Evolutionary conservation across 441 rosid genomes (phyloP).

Genomic region (Theobroma grandiflorum): DNA sequence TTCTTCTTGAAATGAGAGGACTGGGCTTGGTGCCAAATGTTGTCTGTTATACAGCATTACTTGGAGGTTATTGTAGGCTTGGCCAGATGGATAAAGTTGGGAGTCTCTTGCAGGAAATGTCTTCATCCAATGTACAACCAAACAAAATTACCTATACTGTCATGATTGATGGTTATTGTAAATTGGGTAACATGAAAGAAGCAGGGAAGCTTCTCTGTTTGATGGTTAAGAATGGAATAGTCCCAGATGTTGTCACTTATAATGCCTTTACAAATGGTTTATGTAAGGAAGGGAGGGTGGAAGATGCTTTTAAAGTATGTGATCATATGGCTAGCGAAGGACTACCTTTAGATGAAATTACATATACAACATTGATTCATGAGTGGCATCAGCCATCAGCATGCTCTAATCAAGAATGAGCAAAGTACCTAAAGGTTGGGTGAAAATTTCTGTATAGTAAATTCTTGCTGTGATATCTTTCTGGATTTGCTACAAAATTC

Average conservation of each 20-base stretch:
- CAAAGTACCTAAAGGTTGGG: conserved; percentile 20
- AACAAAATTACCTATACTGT: conserved; percentile 69
- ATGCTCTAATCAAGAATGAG: conserved; percentile 43
- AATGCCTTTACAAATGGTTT: conserved; percentile 58
- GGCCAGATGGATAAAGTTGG: conserved; percentile 61
- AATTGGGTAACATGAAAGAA: conserved; percentile 56
- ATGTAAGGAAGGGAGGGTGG: conserved; percentile 54
- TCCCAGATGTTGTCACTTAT: conserved; percentile 61
- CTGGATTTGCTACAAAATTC: neutral
- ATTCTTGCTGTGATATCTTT: neutral
- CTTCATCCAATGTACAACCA: conserved; percentile 46
- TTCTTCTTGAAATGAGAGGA: conserved; percentile 54
- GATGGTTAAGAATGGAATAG: conserved; percentile 58
- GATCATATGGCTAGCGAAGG: conserved; percentile 37
- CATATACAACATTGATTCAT: conserved; percentile 58
- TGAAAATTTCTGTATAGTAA: conserved; percentile 10
- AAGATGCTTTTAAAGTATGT: conserved; percentile 50
- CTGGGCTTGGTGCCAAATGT: conserved; percentile 58
- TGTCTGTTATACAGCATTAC: conserved; percentile 62
- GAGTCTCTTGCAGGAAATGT: conserved; percentile 57
- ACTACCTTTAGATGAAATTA: conserved; percentile 48
- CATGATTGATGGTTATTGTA: conserved; percentile 62
- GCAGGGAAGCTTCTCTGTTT: conserved; percentile 54
- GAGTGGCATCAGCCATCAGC: conserved; percentile 47
- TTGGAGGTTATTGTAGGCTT: conserved; percentile 62